Evolutionary conservation across 495 filamentous ascomycete genomes (phyloP).

Genomic region (Penicillium alfredii): DNA sequence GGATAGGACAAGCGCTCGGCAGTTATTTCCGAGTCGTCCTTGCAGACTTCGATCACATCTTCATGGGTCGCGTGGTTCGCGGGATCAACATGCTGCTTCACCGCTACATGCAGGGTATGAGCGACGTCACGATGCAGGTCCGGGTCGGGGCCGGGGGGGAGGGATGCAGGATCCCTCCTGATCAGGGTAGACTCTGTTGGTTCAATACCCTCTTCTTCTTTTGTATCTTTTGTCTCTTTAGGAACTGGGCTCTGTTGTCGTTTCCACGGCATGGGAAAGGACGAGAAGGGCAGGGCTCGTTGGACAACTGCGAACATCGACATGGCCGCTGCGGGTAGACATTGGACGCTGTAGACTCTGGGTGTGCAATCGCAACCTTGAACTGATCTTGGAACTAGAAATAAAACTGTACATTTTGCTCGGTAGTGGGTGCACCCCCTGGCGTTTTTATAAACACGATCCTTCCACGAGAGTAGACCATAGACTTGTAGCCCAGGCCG

Average conservation of each 20-base stretch:
- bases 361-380: too few species aligned
- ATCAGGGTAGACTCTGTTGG: too few species aligned
- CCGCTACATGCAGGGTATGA: conserved; percentile 22
- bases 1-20: conserved; percentile 4
- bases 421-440: background rate
- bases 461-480: conserved; percentile 6
- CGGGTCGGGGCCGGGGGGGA: conserved; percentile 3
- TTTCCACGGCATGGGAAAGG: conserved; percentile 17
- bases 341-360: too few species aligned
- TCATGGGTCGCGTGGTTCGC: conserved; percentile 2
- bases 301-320: conserved; percentile 22
- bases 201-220: conserved; percentile 5
- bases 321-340: conserved; percentile 13
- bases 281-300: conserved; percentile 19
- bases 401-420: too few species aligned
- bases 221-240: too few species aligned
- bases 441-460: conserved; percentile 8
- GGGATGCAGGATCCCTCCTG: too few species aligned
- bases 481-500: conserved; percentile 2
- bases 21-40: conserved; percentile 6
- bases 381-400: too few species aligned
- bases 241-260: too few species aligned
- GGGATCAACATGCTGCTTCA: conserved; percentile 15
- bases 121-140: conserved; percentile 22
- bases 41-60: too few species aligned